Evolutionary conservation across 2,329 filamentous ascomycete genomes (phyloP).

Genomic region (Trichoderma sp.): DNA sequence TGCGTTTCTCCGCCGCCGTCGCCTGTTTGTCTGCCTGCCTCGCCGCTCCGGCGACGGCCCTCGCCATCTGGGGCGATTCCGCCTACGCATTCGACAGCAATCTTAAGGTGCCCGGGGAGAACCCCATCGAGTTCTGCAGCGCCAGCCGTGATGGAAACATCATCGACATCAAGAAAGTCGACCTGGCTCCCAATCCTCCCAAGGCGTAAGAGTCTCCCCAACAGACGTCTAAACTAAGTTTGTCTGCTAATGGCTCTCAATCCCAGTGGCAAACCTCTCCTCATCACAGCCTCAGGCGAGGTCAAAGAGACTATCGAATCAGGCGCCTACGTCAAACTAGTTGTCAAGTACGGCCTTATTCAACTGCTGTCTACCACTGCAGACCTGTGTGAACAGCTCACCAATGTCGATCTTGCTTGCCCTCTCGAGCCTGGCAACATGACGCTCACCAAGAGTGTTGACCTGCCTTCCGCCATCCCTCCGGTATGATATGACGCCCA

Average conservation of each 20-base stretch:
- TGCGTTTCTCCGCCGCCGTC: slow-evolving; percentile 48
- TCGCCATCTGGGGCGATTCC: slow-evolving; percentile 47
- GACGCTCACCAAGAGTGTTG: slow-evolving; percentile 76
- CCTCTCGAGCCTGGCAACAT: slow-evolving; percentile 81
- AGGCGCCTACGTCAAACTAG: slow-evolving; percentile 79
- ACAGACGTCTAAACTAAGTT: neutral
- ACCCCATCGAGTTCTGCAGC: slow-evolving; percentile 79
- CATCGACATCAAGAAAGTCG: slow-evolving; percentile 75
- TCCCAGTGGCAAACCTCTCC: slow-evolving; percentile 72
- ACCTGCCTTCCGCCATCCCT: slow-evolving; percentile 84
- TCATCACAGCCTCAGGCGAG: slow-evolving; percentile 78
- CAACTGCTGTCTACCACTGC: slow-evolving; percentile 78
- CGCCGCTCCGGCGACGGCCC: slow-evolving; percentile 48
- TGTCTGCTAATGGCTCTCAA: slow-evolving; percentile 34
- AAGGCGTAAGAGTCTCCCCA: slow-evolving; percentile 61
- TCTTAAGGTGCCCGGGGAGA: slow-evolving; percentile 77
- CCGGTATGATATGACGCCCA: slow-evolving; percentile 73
- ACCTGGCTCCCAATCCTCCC: slow-evolving; percentile 85
- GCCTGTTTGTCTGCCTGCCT: slow-evolving; percentile 52
- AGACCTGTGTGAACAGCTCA: slow-evolving; percentile 86
- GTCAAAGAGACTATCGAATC: slow-evolving; percentile 72
- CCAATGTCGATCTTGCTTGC: slow-evolving; percentile 86
- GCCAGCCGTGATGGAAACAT: slow-evolving; percentile 70
- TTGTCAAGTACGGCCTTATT: slow-evolving; percentile 94
- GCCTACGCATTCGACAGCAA: slow-evolving; percentile 48